Percentiles rank a stretch among this genome's conserved stretches.
phyloP scores from a whole-genome alignment of 768 basidiomycete species.

The Tricholoma matsutake region DNA sequence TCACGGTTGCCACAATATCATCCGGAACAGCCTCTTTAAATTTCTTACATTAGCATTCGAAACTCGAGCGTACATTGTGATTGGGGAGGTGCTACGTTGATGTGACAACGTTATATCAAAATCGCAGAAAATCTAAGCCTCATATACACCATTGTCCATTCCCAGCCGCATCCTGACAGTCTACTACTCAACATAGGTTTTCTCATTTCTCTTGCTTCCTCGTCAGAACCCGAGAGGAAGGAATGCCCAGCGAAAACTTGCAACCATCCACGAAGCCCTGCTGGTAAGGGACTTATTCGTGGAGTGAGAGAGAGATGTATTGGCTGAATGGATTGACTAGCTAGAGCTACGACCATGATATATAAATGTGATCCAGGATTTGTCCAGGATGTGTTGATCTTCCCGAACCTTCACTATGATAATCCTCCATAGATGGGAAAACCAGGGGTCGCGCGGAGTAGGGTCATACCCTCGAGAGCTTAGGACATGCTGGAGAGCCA shows the following conservation, averaged over 20 bases:
- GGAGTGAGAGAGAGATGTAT: conserved; percentile 53
- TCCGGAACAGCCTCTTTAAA: neutral
- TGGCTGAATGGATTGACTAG: conserved; percentile 47
- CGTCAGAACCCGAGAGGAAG: conserved; percentile 50
- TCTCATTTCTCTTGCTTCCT: conserved; percentile 56
- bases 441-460: conserved; percentile 71
- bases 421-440: conserved; percentile 74
- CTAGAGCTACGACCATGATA: conserved; percentile 38
- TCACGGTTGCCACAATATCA: too few relatives aligned
- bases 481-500: conserved; percentile 52
- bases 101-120: conserved; percentile 22
- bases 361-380: neutral
- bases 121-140: conserved; percentile 63
- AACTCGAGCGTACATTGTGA: too few relatives aligned
- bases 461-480: conserved; percentile 56
- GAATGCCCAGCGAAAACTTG: conserved; percentile 59
- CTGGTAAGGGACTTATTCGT: conserved; percentile 48
- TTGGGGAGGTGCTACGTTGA: neutral
- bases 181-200: conserved; percentile 52
- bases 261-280: conserved; percentile 65
- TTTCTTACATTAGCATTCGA: too few relatives aligned
- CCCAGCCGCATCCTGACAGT: conserved; percentile 55
- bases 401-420: conserved; percentile 47
- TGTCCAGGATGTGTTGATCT: conserved; percentile 10
- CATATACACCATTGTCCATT: conserved; percentile 75